phyloP scores from a whole-genome alignment of 345 rosid genomes.

The Fremontodendron californicum region DNA sequence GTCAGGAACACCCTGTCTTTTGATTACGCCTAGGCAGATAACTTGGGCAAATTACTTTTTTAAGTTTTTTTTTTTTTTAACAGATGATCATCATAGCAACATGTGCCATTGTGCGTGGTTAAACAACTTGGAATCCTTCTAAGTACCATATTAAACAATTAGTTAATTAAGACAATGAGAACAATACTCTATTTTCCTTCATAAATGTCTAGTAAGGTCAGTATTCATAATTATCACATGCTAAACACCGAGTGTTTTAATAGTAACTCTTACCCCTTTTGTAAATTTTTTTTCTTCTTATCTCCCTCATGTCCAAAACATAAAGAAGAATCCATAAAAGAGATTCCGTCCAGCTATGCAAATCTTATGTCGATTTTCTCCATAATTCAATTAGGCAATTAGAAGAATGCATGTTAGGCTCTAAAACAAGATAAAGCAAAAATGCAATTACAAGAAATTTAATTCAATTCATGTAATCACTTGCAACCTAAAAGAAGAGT shows the following conservation, averaged over 20 bases:
- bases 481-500: constrained; percentile 5
- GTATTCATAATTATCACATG: constrained; percentile 21
- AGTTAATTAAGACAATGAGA: neutral
- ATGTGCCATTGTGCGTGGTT: constrained; percentile 16
- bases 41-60: neutral
- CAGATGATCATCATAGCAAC: constrained; percentile 19
- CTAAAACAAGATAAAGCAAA: neutral
- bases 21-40: neutral
- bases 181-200: too few species aligned
- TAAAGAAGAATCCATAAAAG: constrained; percentile 22
- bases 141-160: neutral
- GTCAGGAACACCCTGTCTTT: constrained; percentile 16
- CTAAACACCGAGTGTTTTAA: neutral
- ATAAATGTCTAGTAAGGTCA: neutral
- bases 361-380: constrained; percentile 17
- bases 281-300: neutral
- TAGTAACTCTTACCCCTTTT: neutral
- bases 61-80: neutral
- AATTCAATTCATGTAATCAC: constrained; percentile 17
- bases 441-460: neutral
- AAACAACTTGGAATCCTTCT: constrained; percentile 7
- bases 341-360: constrained; percentile 20
- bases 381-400: neutral
- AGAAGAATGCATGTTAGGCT: neutral
- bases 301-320: constrained; percentile 1